Base-by-base conservation (phyloP, 495 filamentous ascomycete species). In the Astrothelium macrocarpum region DNA sequence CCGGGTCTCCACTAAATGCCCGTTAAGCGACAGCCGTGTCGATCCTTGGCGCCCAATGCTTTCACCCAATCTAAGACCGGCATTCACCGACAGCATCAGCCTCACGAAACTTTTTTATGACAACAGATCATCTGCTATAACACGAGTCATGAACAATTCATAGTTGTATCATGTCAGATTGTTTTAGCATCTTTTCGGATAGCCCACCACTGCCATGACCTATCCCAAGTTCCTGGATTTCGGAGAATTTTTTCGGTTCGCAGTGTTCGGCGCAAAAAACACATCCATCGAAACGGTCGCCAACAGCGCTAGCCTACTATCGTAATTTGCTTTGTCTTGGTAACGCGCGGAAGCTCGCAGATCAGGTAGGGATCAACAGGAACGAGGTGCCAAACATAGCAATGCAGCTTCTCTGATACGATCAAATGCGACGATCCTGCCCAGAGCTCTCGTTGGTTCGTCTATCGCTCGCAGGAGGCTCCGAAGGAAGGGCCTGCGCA, bases 341-440 rank as follows among this genome's bases (percentile, higher is more conserved):
- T 28, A 20, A 20, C 45, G 5, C 23, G 25, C 23, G 49, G 49
- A 29, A 56, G 49, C 49, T 2, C 29, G 49, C 23, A 26, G 25
- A 26, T 29, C 49, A 56, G 29, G 20, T n/a, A 5, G 25, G 2
- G 49, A 56, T 56, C 49, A 10, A 56, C 49, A 56, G 49, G 49
- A 56, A 56, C 49, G 25, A 20, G 5, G 49, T 56, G 20, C 49
- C 49, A 56, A 28, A 56, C 49, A 56, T 56, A 29, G 49, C 49
- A 4, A 11, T n/a, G n/a, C 25, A 11, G 49, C 49, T n/a, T n/a
- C n/a, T n/a, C n/a, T n/a, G n/a, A n/a, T n/a, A 20, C 20, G 5
- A 25, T 20, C 25, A 25, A 56, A 12, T 56, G 12, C 9, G 12
- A 11, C n/a, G 25, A 29, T 20, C 43, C 49, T 29, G 12, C 12